Conservation (phyloP, 345 rosid genomes). For the Litchi chinensis region DNA sequence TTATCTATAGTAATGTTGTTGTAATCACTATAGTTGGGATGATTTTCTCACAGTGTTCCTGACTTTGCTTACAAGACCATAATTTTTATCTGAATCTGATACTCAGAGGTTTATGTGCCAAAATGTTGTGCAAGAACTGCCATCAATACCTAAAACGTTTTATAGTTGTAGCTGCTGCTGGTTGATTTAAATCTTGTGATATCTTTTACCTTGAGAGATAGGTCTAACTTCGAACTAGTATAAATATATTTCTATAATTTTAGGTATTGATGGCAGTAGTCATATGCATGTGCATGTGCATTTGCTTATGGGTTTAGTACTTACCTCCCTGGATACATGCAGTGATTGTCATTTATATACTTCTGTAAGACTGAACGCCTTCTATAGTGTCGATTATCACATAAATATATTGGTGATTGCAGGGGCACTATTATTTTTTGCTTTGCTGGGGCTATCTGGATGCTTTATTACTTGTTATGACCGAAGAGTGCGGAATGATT, state of each 20-base stretch:
- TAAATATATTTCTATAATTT: neutral
- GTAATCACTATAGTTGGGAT: neutral
- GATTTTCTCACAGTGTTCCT: neutral
- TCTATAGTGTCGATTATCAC: slow-evolving; percentile 1
- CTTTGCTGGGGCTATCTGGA: slow-evolving; percentile 97
- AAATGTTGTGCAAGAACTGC: neutral
- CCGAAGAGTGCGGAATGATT: slow-evolving; percentile 92
- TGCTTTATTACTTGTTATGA: slow-evolving; percentile 99
- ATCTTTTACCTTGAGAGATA: neutral
- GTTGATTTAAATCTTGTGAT: neutral
- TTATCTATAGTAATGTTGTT: neutral
- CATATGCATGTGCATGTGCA: neutral
- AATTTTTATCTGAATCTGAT: neutral
- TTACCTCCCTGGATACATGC: neutral
- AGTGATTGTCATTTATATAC: neutral
- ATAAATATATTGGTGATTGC: slow-evolving; percentile 25
- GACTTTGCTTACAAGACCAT: neutral
- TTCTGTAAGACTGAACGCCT: neutral
- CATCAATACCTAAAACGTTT: too few species aligned
- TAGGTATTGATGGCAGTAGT: neutral
- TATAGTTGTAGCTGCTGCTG: neutral
- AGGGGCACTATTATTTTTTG: slow-evolving; percentile 95
- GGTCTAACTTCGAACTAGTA: neutral
- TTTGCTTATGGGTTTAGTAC: neutral
- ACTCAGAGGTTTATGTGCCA: neutral